Percentiles rank a stretch among this genome's conserved stretches.
Conservation (phyloP, 192 early-diverging fungal genomes). For the Mortierella claussenii region DNA sequence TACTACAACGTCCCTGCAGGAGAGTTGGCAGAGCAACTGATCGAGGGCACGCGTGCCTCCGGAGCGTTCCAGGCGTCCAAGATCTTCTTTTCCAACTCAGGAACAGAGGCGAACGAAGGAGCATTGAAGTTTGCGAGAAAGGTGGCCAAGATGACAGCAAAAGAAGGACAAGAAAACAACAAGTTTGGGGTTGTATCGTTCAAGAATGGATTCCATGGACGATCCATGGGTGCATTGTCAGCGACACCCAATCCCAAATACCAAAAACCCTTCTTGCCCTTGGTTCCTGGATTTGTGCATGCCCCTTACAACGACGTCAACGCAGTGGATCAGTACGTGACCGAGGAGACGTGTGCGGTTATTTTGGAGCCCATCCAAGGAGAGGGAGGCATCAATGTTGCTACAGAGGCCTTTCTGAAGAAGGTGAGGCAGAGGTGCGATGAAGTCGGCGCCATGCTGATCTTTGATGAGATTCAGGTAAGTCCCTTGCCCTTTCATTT, state of each 20-base stretch:
- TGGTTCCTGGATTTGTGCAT: slow-evolving; percentile 85
- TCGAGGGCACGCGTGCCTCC: slow-evolving; percentile 66
- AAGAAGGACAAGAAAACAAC: slow-evolving; percentile 57
- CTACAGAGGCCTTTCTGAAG: slow-evolving; percentile 79
- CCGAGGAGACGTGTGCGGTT: slow-evolving; percentile 87
- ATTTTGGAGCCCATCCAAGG: slow-evolving; percentile 98
- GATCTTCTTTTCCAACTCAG: slow-evolving; percentile 96
- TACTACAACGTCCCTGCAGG: slow-evolving; percentile 93
- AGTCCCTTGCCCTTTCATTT: too few species aligned
- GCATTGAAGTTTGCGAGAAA: slow-evolving; percentile 97
- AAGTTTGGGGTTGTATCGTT: slow-evolving; percentile 88
- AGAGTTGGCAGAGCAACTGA: slow-evolving; percentile 77
- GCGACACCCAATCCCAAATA: slow-evolving; percentile 94
- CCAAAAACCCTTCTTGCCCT: slow-evolving; percentile 92
- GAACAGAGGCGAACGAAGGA: slow-evolving; percentile 98
- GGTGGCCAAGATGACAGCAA: slow-evolving; percentile 73
- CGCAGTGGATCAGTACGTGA: slow-evolving; percentile 69
- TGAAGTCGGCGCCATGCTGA: slow-evolving; percentile 88
- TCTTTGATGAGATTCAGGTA: slow-evolving; percentile 96
- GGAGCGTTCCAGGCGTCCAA: slow-evolving; percentile 65
- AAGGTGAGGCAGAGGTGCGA: slow-evolving; percentile 83
- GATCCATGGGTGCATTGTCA: slow-evolving; percentile 95
- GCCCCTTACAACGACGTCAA: slow-evolving; percentile 80
- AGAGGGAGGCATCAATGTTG: slow-evolving; percentile 90
- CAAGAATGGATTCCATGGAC: slow-evolving; percentile 95